Evolutionary conservation across 768 basidiomycete genomes (phyloP).

Genomic region (Pleurotus citrinopileatus): DNA sequence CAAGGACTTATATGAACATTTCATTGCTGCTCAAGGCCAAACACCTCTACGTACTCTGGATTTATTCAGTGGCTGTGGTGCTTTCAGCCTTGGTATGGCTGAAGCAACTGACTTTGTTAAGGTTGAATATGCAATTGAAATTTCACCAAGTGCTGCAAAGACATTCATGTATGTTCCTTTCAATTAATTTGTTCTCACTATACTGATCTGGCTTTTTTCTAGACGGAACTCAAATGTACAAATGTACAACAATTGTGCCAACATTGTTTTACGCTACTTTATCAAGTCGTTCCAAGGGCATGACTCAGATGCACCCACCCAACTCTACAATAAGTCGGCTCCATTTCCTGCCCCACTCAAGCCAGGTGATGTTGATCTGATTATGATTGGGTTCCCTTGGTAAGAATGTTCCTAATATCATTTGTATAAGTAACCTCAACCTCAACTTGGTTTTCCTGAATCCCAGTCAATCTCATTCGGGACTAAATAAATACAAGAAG

Average conservation of each 20-base stretch:
- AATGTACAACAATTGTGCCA: constrained; percentile 73
- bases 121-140: constrained; percentile 67
- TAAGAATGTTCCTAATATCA: no score
- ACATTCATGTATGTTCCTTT: constrained; percentile 51
- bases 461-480: constrained; percentile 71
- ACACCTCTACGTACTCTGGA: constrained; percentile 35
- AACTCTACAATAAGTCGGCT: constrained; percentile 35
- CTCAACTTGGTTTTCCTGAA: background rate
- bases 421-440: no score
- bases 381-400: constrained; percentile 80
- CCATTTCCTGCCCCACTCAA: constrained; percentile 44
- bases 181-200: background rate
- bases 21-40: constrained; percentile 19
- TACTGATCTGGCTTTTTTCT: constrained; percentile 8
- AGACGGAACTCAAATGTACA: constrained; percentile 52
- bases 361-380: constrained; percentile 54
- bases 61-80: constrained; percentile 54
- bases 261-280: constrained; percentile 55
- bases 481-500: constrained; percentile 66
- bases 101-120: constrained; percentile 50
- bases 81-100: constrained; percentile 60
- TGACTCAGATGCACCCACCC: constrained; percentile 33
- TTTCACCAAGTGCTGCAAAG: constrained; percentile 69
- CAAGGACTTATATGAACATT: constrained; percentile 31
- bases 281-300: constrained; percentile 49